A percentile compares a stretch with the other conserved stretches of the same genome.
Evolutionary conservation across 108 stramenopile genomes (phyloP).

Genomic region (Pseudonitzschia multistriata): DNA sequence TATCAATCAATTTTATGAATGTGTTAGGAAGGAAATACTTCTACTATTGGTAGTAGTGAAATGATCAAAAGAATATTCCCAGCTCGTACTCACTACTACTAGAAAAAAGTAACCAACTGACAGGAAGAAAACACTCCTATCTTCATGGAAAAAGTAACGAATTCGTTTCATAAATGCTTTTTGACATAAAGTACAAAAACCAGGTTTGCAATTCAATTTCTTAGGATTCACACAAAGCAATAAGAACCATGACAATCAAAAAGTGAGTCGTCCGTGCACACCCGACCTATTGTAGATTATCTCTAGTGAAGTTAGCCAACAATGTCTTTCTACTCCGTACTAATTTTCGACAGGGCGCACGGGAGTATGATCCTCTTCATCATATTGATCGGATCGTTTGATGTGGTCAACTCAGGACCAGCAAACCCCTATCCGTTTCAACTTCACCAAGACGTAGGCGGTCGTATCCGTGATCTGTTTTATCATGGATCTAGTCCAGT

Average conservation of each 20-base stretch:
- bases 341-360: not conserved
- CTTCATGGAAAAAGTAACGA: not conserved
- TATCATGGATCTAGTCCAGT: slow-evolving; percentile 15
- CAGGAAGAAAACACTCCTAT: too few relatives aligned
- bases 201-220: not conserved
- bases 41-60: too few relatives aligned
- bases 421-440: slow-evolving; percentile 27
- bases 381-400: not conserved
- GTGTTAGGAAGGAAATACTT: too few relatives aligned
- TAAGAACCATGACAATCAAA: not conserved
- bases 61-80: too few relatives aligned
- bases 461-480: slow-evolving; percentile 5
- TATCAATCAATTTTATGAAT: too few relatives aligned
- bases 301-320: not conserved
- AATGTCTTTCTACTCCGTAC: not conserved
- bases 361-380: not conserved
- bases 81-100: too few relatives aligned
- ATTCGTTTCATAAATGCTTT: not conserved
- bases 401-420: not conserved
- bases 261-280: not conserved
- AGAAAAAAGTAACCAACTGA: not conserved
- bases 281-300: not conserved
- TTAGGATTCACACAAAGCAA: not conserved
- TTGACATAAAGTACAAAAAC: not conserved
- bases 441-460: slow-evolving; percentile 18